Percentiles rank a stretch among this genome's conserved stretches.
Evolutionary conservation across 2,329 filamentous ascomycete genomes (phyloP).

Genomic region (Talaromyces sp.): DNA sequence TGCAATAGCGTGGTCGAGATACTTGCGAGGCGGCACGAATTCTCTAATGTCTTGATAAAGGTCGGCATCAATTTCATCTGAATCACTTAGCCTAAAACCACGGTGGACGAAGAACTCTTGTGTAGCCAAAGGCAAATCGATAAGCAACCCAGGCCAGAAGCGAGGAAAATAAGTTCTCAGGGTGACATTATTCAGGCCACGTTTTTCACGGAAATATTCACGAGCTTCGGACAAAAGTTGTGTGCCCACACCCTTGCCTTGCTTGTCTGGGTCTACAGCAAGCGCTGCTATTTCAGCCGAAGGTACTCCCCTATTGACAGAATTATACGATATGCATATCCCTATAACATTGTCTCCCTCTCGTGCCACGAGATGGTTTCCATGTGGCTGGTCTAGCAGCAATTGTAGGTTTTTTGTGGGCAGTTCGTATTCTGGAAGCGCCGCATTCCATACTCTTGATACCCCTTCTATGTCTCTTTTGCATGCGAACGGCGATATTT

Average conservation of each 20-base stretch:
- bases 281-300: slow-evolving; percentile 32
- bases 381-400: slow-evolving; percentile 23
- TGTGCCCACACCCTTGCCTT: slow-evolving; percentile 36
- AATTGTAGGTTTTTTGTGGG: slow-evolving; percentile 20
- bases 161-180: slow-evolving; percentile 34
- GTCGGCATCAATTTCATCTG: slow-evolving; percentile 29
- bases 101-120: slow-evolving; percentile 40
- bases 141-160: slow-evolving; percentile 44
- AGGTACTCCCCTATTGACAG: slow-evolving; percentile 17
- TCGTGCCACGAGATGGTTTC: slow-evolving; percentile 32
- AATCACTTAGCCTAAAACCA: slow-evolving; percentile 29
- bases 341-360: slow-evolving; percentile 24
- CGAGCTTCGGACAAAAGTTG: slow-evolving; percentile 27
- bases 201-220: slow-evolving; percentile 21
- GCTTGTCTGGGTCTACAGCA: slow-evolving; percentile 30
- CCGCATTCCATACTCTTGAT: slow-evolving; percentile 27
- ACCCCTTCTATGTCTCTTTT: slow-evolving; percentile 19
- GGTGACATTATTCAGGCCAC: slow-evolving; percentile 20
- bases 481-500: not conserved
- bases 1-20: slow-evolving; percentile 31
- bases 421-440: slow-evolving; percentile 34
- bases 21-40: slow-evolving; percentile 30
- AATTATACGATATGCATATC: slow-evolving; percentile 34
- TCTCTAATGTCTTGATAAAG: slow-evolving; percentile 35
- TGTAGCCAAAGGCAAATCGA: slow-evolving; percentile 27